Evolutionary conservation across 108 stramenopile species (phyloP).

Genomic region (Cyclotella baltica): DNA sequence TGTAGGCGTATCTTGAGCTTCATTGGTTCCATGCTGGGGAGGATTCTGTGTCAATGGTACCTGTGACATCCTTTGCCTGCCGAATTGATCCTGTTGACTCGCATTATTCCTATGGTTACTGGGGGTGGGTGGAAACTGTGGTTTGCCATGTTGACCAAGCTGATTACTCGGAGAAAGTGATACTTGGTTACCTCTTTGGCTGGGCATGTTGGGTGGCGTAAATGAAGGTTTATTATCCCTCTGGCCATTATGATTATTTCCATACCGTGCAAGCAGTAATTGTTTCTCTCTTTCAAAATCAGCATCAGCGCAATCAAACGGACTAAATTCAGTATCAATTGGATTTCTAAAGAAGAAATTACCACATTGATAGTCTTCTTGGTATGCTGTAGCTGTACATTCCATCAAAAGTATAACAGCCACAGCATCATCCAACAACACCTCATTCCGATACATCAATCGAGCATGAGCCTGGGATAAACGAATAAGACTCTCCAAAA

Average conservation of each 20-base stretch:
- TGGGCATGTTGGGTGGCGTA: neutral
- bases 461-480: conserved; percentile 96
- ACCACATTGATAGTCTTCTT: conserved; percentile 7
- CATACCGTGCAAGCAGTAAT: conserved; percentile 38
- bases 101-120: too few species aligned
- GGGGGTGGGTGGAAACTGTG: too few species aligned
- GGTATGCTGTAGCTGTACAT: conserved; percentile 59
- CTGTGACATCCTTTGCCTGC: conserved; percentile 9
- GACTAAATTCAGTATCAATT: conserved; percentile 43
- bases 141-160: too few species aligned
- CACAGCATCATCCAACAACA: conserved; percentile 79
- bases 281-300: conserved; percentile 43
- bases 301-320: conserved; percentile 37
- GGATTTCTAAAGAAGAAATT: conserved; percentile 45
- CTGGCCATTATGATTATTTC: neutral
- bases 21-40: neutral
- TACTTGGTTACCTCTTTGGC: neutral
- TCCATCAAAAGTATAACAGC: conserved; percentile 90
- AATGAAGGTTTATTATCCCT: neutral
- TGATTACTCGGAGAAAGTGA: neutral
- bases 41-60: neutral
- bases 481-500: conserved; percentile 94
- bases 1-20: neutral
- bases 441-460: conserved; percentile 88
- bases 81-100: conserved; percentile 7